Base-by-base conservation (phyloP, 2,329 filamentous ascomycete genomes). In the Fusarium avenaceum region DNA sequence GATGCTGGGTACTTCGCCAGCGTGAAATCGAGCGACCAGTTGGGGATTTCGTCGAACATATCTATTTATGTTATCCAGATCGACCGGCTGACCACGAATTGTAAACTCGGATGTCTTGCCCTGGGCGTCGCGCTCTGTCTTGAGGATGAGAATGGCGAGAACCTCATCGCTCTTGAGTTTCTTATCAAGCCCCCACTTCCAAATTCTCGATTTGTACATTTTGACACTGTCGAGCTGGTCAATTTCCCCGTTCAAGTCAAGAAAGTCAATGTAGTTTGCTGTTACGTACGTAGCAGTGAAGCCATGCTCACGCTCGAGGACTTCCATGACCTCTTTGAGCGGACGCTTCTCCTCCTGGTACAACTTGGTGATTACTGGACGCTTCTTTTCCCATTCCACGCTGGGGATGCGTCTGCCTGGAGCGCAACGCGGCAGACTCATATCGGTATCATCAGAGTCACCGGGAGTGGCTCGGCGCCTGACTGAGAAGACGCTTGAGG, bases 191-290 rank as follows among this genome's bases (percentile, higher is more conserved):
- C 78, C 77, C 80, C 80, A 81, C 65, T 78, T 77, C 73, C 76
- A 79, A 47, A 81, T 80, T 44, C 79, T 76, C 44, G 79, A 80
- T 73, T 81, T 81, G 71, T 79, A 81, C 78, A 81, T 81, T 67
- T 80, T 80, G 54, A 79, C 77, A 20, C 79, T 81, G 57, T 17
- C 20, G 24, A 52, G 14, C n/a, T 13, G 19, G 40, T 42, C 26
- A 63, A 39, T 28, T 38, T 17, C 10, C 15, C n/a, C 4, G 4
- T 15, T 38, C 35, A 19, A 7, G 17, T 22, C 19, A 14, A 14
- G 14, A 46, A 13, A 44, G 26, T 17, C 17, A 15, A 38, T 39
- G 38, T 13, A 38, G 14, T 35, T 28, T 4, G 3, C 28, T 38
- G 22, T 47, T 40, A 76, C 79, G 66, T 73, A 80, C 80, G 80